These are phyloP conservation scores for Cryoendolithus antarcticus DNA, from an alignment of 2,329 filamentous ascomycete genomes.

Conservation along the genomic window DNA sequence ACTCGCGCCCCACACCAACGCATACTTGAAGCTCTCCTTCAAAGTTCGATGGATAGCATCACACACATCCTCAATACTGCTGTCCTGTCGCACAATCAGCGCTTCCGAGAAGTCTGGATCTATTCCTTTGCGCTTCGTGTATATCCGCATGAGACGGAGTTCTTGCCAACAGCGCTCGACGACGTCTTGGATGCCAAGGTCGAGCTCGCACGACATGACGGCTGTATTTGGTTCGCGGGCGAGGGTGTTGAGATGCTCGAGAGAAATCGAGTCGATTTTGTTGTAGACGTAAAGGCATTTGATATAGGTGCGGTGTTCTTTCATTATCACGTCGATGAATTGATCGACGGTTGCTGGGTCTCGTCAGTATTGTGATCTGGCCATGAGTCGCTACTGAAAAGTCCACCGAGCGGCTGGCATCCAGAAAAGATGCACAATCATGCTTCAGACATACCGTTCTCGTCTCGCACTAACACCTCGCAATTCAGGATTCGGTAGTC, in stretches of 20 bases:
- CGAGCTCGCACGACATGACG: slow-evolving; percentile 95
- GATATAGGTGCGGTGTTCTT: slow-evolving; percentile 97
- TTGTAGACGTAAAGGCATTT: slow-evolving; percentile 94
- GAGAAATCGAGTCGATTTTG: slow-evolving; percentile 91
- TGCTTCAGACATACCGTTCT: slow-evolving; percentile 45
- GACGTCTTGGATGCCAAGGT: slow-evolving; percentile 85
- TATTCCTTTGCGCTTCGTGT: slow-evolving; percentile 87
- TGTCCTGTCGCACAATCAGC: slow-evolving; percentile 78
- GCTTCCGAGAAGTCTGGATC: slow-evolving; percentile 87
- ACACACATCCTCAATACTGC: slow-evolving; percentile 91
- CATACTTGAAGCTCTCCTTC: slow-evolving; percentile 99
- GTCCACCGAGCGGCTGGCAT: too few relatives aligned
- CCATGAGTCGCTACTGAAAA: not conserved
- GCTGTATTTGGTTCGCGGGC: slow-evolving; percentile 87
- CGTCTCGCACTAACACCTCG: slow-evolving; percentile 89
- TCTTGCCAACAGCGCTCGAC: slow-evolving; percentile 94
- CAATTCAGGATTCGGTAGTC: slow-evolving; percentile 99
- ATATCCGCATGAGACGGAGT: slow-evolving; percentile 76
- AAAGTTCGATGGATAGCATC: slow-evolving; percentile 85
- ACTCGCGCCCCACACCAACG: slow-evolving; percentile 92
- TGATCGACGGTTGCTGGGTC: slow-evolving; percentile 75
- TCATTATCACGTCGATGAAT: slow-evolving; percentile 99
- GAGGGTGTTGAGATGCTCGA: slow-evolving; percentile 85
- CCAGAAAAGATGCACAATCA: too few relatives aligned
- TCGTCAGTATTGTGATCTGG: slow-evolving; percentile 5